A percentile compares a stretch with the other conserved stretches of the same genome.
Evolutionary conservation across 495 filamentous ascomycete genomes (phyloP).

Genomic region (Emericellopsis terricola): DNA sequence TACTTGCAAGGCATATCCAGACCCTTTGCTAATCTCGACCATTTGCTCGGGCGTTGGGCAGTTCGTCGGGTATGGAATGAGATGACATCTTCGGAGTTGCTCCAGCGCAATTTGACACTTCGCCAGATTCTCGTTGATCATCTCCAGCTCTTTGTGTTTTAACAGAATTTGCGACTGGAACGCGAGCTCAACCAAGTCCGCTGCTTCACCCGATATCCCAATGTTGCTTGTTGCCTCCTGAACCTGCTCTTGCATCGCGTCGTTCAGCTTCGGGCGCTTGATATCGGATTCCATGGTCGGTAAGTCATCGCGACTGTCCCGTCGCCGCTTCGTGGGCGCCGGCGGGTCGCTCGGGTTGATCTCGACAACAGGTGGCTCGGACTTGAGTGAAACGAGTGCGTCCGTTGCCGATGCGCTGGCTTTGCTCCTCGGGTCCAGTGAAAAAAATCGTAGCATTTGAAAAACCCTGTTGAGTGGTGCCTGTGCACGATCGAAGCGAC

Average conservation of each 20-base stretch:
- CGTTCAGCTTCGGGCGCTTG: not conserved
- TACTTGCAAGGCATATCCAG: constrained; percentile 39
- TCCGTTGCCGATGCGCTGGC: too few relatives aligned
- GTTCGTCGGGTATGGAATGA: constrained; percentile 68
- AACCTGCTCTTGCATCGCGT: not conserved
- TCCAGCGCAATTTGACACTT: constrained; percentile 94
- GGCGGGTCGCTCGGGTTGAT: constrained; percentile 15
- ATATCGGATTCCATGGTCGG: not conserved
- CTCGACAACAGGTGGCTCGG: too few relatives aligned
- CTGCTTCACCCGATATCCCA: constrained; percentile 25
- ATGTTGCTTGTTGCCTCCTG: not conserved
- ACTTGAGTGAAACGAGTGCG: too few relatives aligned
- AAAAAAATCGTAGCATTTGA: too few relatives aligned
- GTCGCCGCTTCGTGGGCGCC: constrained; percentile 9
- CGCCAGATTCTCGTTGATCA: constrained; percentile 91
- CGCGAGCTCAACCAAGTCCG: constrained; percentile 63
- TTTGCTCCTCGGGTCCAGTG: too few relatives aligned
- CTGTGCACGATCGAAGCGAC: too few relatives aligned
- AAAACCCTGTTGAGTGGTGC: too few relatives aligned
- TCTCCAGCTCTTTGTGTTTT: constrained; percentile 83
- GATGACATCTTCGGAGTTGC: constrained; percentile 76
- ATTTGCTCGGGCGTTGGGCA: constrained; percentile 40
- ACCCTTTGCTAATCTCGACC: constrained; percentile 49
- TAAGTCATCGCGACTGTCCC: not conserved
- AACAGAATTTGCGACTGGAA: constrained; percentile 81